Evolutionary conservation across 208 protist species (phyloP), one percentile per base, ranked within the genome.

Genomic region (Angomonas desouzai): DNA sequence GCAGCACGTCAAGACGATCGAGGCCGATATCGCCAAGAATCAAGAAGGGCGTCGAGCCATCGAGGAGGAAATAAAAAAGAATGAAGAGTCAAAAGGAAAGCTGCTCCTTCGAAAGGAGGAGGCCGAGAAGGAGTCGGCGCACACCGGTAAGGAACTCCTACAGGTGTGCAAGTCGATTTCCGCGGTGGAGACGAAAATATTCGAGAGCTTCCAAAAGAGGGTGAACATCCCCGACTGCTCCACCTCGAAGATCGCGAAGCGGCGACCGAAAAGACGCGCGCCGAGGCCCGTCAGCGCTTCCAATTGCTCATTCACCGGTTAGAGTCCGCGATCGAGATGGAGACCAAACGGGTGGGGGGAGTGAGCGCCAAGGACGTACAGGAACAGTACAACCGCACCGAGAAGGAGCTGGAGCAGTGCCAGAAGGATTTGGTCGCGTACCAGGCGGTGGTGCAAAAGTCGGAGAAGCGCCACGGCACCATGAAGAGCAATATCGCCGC

Each of bases 221-320:
- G 77, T 98, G 28, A 79, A 91, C 32, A 72, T 98, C 0, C 65
- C 75, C 0, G 91, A 97, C 80, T 99, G 38, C 64, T 83, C 58
- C 84, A 96, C 38, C 85, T 96, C 38, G 97, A 99, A 72, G 78
- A 83, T 20, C 33, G 71, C 62, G 62, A 94, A 59, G 70, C 62
- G 25, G 58, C 83, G 34, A 51, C 69, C 27, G 57, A 66, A 20
- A 69, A 83, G 57, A 65, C 88, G 58, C 76, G 82, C 20, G 90
- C 79, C 11, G 77, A 89, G 64, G 49, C 76, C 47, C 81, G 87
- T 7, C 87, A 93, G 59, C 69, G 93, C 62, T 75, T 92, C 33
- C 70, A 84, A 30, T 51, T 93, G 27, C 62, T 92, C 13, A 76
- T 93, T 48, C 80, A 93, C 65, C 77, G 77, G 60, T 74, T 96